Base-by-base conservation (phyloP, 352 stramenopile species). In the Phytophthora ohioensis region DNA sequence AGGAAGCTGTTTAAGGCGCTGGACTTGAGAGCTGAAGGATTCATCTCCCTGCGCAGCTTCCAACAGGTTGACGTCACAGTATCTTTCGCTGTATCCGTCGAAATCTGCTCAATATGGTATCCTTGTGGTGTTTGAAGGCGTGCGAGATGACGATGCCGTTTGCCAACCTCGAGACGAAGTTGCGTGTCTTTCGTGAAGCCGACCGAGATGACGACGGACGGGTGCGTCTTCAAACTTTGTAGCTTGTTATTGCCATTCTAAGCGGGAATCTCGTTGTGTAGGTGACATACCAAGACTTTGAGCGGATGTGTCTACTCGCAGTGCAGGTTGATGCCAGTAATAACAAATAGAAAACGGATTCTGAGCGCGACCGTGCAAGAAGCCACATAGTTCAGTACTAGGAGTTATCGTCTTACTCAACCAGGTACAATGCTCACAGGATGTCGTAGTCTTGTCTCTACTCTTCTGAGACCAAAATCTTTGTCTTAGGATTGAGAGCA, bases 241-340 rank as follows among this genome's bases (percentile, higher is more conserved):
- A 38, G 15, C 12, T 32, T 47, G 12, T 45, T 21, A 0, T 10
- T 21, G 4, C 38, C 9, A 31, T 41, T 41, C 57, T 64, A 41
- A 39, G 27, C 9, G 12, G 4, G 34, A 55, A 17, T 39, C 12
- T 42, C 4, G 3, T 66, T 11, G 27, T 57, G 27, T 57, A 89
- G 82, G 82, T 91, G 54, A 91, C 82, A 8, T 91, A 91, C 51
- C 76, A 85, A 60, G 82, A 88, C 52, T 91, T 89, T 62, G 82
- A 91, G 71, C 64, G 78, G n/a, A 75, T 90, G 69, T 87, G 80
- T 67, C 67, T 90, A 8, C 58, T 88, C 21, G 69, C 78, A 5
- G 46, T 82, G 9, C 64, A 87, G 46, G 36, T 78, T 42, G 36
- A 75, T 30, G 46, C 64, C 41, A 79, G 27, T 59, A 70, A 71